Conservation (phyloP, 2,329 filamentous ascomycete species). For the Fusarium pilosicola region DNA sequence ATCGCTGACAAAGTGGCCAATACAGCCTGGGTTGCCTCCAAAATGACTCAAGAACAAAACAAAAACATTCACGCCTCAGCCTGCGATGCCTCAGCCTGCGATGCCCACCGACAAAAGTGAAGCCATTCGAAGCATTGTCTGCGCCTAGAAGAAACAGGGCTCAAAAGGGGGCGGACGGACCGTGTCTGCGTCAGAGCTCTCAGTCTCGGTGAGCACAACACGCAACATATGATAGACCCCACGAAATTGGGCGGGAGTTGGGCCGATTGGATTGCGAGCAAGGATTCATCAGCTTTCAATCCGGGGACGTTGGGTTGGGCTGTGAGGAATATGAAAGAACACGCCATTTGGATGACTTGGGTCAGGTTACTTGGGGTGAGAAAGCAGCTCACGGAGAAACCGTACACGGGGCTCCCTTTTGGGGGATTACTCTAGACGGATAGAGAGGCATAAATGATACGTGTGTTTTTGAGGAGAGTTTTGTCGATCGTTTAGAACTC, state of each 20-base stretch:
- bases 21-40: background rate
- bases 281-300: slow-evolving; percentile 1
- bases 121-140: background rate
- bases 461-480: background rate
- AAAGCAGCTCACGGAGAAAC: slow-evolving; percentile 42
- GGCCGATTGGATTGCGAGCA: slow-evolving; percentile 30
- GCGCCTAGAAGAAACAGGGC: background rate
- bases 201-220: slow-evolving; percentile 33
- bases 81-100: background rate
- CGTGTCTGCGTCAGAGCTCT: slow-evolving; percentile 24
- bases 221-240: slow-evolving; percentile 8
- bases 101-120: background rate
- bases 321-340: slow-evolving; percentile 21
- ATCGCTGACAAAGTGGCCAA: background rate
- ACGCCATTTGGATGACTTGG: slow-evolving; percentile 33
- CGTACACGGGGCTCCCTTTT: background rate
- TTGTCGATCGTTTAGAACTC: background rate
- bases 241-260: slow-evolving; percentile 22
- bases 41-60: background rate
- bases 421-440: background rate
- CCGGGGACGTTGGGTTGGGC: slow-evolving; percentile 14
- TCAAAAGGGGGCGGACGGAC: slow-evolving; percentile 32
- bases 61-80: background rate
- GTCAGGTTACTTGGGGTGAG: slow-evolving; percentile 35
- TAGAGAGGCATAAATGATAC: background rate